Percentiles rank a stretch among this genome's conserved stretches.
Conservation (phyloP, 2,329 filamentous ascomycete genomes). For the Fusarium sp. region DNA sequence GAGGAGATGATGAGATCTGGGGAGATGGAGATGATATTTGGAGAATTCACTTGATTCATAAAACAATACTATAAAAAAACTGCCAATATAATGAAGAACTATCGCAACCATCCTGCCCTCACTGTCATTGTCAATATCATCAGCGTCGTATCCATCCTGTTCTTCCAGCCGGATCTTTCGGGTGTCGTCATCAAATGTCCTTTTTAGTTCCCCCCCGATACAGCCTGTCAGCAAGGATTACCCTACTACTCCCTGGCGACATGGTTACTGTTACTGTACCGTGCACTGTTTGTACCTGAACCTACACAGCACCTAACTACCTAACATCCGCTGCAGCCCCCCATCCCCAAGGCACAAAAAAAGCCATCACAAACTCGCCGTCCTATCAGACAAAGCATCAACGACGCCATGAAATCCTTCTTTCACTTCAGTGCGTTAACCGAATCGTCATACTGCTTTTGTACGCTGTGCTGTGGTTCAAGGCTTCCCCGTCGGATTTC, state of each 20-base stretch:
- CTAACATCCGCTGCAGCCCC: neutral
- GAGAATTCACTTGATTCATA: neutral
- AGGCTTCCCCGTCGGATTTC: conserved; percentile 12
- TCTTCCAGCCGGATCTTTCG: conserved; percentile 23
- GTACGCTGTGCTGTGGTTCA: no score
- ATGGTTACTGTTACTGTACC: neutral
- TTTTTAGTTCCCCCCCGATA: neutral
- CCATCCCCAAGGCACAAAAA: neutral
- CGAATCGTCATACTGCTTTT: neutral
- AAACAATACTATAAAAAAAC: no score
- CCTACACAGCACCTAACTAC: neutral
- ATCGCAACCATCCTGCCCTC: neutral
- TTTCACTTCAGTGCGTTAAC: neutral
- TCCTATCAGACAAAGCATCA: conserved; percentile 3
- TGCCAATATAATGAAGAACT: neutral
- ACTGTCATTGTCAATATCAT: neutral
- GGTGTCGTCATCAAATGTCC: conserved; percentile 25
- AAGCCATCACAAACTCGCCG: neutral
- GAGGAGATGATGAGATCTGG: no score
- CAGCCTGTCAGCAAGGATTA: conserved; percentile 9
- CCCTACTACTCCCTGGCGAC: neutral
- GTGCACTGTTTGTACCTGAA: neutral
- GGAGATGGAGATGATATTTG: neutral
- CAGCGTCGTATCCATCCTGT: neutral
- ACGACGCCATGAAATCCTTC: neutral